phyloP scores from a whole-genome alignment of 441 rosid species.

The Arabidopsis lyrata region DNA sequence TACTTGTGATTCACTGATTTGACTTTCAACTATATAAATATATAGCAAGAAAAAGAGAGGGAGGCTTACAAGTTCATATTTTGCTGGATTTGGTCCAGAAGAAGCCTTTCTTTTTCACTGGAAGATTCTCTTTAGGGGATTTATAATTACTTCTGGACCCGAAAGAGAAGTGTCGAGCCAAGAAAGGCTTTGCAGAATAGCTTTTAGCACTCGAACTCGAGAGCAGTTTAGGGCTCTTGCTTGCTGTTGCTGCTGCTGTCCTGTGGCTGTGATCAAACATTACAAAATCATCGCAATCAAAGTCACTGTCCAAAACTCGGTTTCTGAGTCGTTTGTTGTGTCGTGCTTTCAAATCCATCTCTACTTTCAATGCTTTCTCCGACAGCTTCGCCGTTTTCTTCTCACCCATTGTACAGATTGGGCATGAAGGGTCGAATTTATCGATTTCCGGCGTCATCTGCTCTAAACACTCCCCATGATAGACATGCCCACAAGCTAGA shows the following conservation, averaged over 20 bases:
- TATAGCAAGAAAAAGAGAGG: neutral
- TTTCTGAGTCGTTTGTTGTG: slow-evolving; percentile 71
- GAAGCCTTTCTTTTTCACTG: slow-evolving; percentile 69
- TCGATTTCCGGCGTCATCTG: slow-evolving; percentile 76
- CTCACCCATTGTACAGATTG: slow-evolving; percentile 89
- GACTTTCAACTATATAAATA: neutral
- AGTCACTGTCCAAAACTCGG: slow-evolving; percentile 68
- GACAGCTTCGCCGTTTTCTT: slow-evolving; percentile 75
- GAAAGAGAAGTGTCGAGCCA: slow-evolving; percentile 80
- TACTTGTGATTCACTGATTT: neutral
- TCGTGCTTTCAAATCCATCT: slow-evolving; percentile 72
- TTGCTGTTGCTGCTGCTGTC: slow-evolving; percentile 50
- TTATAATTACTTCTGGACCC: slow-evolving; percentile 67
- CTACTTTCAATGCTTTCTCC: slow-evolving; percentile 81
- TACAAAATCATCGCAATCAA: slow-evolving; percentile 53
- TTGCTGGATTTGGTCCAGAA: slow-evolving; percentile 89
- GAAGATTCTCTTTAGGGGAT: slow-evolving; percentile 56
- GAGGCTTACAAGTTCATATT: slow-evolving; percentile 56
- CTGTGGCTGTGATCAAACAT: slow-evolving; percentile 53
- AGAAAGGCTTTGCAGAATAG: slow-evolving; percentile 68
- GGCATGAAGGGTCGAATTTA: slow-evolving; percentile 95
- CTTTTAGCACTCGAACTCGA: slow-evolving; percentile 77
- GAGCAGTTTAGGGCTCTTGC: slow-evolving; percentile 60
- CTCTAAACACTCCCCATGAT: slow-evolving; percentile 98
- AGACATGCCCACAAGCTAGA: slow-evolving; percentile 88